Evolutionary conservation across 345 rosid species (phyloP).

Genomic region (Corchorus olitorius): DNA sequence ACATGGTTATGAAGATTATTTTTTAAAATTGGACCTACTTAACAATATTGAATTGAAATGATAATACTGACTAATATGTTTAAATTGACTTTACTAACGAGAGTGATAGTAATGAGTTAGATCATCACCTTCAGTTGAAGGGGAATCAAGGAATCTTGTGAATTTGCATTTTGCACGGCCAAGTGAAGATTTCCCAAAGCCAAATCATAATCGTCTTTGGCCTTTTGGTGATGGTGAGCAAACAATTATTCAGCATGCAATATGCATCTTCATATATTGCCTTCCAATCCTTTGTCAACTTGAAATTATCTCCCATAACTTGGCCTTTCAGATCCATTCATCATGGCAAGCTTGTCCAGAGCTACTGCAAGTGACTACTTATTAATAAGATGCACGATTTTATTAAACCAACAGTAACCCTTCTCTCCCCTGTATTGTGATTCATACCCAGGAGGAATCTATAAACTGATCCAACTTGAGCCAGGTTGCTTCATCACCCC

Average conservation of each 20-base stretch:
- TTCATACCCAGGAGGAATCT: background rate
- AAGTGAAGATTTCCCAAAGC: background rate
- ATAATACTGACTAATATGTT: background rate
- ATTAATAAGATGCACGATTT: background rate
- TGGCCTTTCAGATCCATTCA: background rate
- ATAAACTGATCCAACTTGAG: conserved; percentile 63
- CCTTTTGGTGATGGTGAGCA: background rate
- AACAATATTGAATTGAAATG: background rate
- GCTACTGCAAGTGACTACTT: background rate
- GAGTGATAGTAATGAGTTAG: background rate
- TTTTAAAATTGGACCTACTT: background rate
- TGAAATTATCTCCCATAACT: background rate
- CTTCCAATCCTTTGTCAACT: background rate
- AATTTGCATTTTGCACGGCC: background rate
- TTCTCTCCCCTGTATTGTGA: background rate
- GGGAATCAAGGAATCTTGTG: background rate
- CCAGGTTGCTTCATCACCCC: conserved; percentile 61
- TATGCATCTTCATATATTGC: background rate
- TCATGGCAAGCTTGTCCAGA: background rate
- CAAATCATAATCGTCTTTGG: background rate
- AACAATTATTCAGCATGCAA: background rate
- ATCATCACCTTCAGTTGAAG: background rate
- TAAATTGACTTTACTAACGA: background rate
- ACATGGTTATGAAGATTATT: background rate
- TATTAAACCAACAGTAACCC: background rate